These are phyloP conservation scores for Torulaspora quercuum DNA, from an alignment of 805 yeast species.

Conservation along the genomic window DNA sequence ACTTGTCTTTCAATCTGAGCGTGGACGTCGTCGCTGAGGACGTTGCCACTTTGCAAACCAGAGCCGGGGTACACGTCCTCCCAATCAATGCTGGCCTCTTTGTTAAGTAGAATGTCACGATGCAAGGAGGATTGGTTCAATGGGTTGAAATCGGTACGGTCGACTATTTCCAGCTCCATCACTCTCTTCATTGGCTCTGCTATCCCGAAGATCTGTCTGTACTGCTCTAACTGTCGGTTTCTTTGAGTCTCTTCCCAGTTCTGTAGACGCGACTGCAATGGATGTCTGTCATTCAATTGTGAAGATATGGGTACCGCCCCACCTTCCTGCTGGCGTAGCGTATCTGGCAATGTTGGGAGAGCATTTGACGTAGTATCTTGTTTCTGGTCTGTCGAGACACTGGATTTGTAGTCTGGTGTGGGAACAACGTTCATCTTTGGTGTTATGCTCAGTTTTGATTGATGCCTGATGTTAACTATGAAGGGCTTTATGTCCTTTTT, in stretches of 20 bases:
- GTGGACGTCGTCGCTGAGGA: slow-evolving; percentile 55
- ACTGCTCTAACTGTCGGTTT: slow-evolving; percentile 66
- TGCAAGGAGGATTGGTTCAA: slow-evolving; percentile 50
- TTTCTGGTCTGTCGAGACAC: slow-evolving; percentile 53
- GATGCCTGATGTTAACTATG: neutral
- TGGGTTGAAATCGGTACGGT: slow-evolving; percentile 68
- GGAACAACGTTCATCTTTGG: slow-evolving; percentile 52
- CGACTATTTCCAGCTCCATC: slow-evolving; percentile 80
- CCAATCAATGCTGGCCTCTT: slow-evolving; percentile 82
- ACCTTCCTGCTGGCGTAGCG: slow-evolving; percentile 62
- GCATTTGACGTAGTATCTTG: slow-evolving; percentile 55
- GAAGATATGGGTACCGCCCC: slow-evolving; percentile 52
- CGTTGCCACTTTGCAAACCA: slow-evolving; percentile 38
- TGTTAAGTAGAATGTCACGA: slow-evolving; percentile 72
- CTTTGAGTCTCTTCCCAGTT: slow-evolving; percentile 80
- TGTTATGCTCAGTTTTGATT: neutral
- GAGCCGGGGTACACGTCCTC: slow-evolving; percentile 76
- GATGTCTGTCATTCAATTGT: slow-evolving; percentile 74
- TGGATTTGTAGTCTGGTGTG: slow-evolving; percentile 41
- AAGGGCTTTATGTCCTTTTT: neutral
- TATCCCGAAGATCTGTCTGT: slow-evolving; percentile 81
- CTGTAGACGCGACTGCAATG: slow-evolving; percentile 69
- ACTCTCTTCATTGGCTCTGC: slow-evolving; percentile 90
- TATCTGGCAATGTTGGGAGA: slow-evolving; percentile 61
- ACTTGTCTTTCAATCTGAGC: slow-evolving; percentile 65